A percentile compares a stretch with the other conserved stretches of the same genome.
phyloP scores from a whole-genome alignment of 1,284 basidiomycete species.

The Agroathelia rolfsii region DNA sequence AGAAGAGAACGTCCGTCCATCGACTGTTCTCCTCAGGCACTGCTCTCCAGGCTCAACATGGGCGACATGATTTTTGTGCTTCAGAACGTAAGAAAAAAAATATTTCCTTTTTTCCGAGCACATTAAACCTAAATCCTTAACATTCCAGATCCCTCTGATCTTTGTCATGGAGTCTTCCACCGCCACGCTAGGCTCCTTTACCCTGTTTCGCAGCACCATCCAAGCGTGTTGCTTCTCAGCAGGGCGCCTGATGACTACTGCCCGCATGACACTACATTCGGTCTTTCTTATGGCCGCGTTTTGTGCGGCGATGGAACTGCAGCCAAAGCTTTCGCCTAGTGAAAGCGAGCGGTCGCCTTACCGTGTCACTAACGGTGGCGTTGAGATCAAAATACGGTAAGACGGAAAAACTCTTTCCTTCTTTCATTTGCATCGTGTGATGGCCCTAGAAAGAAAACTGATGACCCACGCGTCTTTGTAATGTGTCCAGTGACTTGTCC shows the following conservation, averaged over 20 bases:
- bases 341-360: conserved; percentile 40
- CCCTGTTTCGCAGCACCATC: conserved; percentile 68
- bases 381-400: conserved; percentile 62
- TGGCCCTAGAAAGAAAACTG: conserved; percentile 3
- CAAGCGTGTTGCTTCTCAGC: conserved; percentile 58
- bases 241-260: conserved; percentile 47
- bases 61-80: conserved; percentile 52
- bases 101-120: conserved; percentile 11
- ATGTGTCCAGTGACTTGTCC: conserved; percentile 43
- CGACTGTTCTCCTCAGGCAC: conserved; percentile 28
- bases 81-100: conserved; percentile 66
- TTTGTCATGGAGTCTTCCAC: conserved; percentile 64
- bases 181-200: conserved; percentile 63
- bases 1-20: conserved; percentile 38
- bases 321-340: conserved; percentile 54
- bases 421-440: conserved; percentile 14
- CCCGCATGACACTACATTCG: conserved; percentile 65
- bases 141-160: conserved; percentile 53
- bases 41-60: conserved; percentile 48
- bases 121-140: conserved; percentile 8
- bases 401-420: conserved; percentile 11
- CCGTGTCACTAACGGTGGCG: conserved; percentile 38
- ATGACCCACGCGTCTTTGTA: conserved; percentile 11
- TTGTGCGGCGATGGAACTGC: conserved; percentile 59
- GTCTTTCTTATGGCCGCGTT: conserved; percentile 79